Evolutionary conservation across 169 alveolate genomes (phyloP), one percentile per base, ranked within the genome.

Genomic region (Eimeria brunetti): DNA sequence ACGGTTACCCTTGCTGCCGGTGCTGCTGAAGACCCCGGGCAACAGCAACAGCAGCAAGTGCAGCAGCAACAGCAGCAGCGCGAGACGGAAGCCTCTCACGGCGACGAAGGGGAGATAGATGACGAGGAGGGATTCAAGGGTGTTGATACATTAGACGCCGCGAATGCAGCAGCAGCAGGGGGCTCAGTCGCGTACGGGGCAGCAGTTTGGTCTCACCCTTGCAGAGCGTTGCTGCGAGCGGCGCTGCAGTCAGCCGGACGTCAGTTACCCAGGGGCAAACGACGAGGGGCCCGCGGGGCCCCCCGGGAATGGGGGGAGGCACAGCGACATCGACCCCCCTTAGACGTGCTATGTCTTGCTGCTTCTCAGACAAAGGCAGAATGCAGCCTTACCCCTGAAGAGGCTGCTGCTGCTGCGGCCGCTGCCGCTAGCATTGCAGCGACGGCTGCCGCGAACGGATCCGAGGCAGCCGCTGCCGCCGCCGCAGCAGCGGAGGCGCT

Each of bases 361-460:
- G 91, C 91, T 30, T 51, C 91, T 9, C 91, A 83, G 76, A 83
- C 76, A 6, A 83, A 83, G 75, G 91, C 91, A 33, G 91, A 83
- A 20, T 83, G 91, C 75, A 83, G 91, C 91, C 91, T 83, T 27
- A 83, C 91, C 30, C 91, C 91, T 4, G 91, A 83, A n/a, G 91
- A 83, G 75, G 91, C 91, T 33, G 56, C 91, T 30, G 91, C 91
- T 30, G 91, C 91, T 12, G 91, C 75, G 8, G 91, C 91, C 8
- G 91, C 91, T 0, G 91, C 91, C 16, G 91, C 91, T 33, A 30
- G 36, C 30, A 67, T 51, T 51, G 91, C 91, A 41, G 62, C 91
- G 27, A 51, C 91, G 0, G 91, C 91, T 83, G 91, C 75, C 1
- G 91, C 91, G 11, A 83, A 30, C 75, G 91, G 91, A 22, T 83